These are phyloP conservation scores for Odontarrhena argentea DNA, from an alignment of 345 rosid genomes.

Conservation along the genomic window DNA sequence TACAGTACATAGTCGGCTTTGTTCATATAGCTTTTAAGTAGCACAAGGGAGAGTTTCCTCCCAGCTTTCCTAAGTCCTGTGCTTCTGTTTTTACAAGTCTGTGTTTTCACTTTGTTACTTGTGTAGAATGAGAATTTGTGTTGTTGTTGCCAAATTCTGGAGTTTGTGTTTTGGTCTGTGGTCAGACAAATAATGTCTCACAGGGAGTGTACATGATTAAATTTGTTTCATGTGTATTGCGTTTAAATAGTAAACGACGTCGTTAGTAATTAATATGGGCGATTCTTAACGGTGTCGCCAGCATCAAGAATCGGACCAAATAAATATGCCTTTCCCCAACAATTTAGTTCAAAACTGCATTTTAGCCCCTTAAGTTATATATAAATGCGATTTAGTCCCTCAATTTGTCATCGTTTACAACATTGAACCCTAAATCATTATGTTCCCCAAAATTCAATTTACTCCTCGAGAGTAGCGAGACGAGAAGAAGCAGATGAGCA, in stretches of 20 bases:
- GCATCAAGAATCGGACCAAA: constrained; percentile 15
- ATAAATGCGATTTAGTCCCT: constrained; percentile 16
- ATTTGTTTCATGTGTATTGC: background rate
- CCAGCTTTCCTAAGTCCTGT: background rate
- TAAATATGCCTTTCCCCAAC: background rate
- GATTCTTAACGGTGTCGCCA: background rate
- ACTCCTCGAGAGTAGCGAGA: constrained; percentile 37
- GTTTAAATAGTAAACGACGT: background rate
- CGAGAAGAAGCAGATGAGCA: constrained; percentile 36
- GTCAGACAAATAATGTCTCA: constrained; percentile 16
- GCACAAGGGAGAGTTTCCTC: constrained; percentile 23
- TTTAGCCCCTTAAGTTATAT: background rate
- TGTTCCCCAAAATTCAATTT: constrained; percentile 19
- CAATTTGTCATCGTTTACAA: background rate
- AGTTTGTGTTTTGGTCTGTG: constrained; percentile 19
- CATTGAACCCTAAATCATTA: constrained; percentile 27
- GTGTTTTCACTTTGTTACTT: constrained; percentile 25
- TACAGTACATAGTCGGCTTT: constrained; percentile 33
- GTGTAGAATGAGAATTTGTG: constrained; percentile 18
- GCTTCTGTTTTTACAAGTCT: constrained; percentile 10
- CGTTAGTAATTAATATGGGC: no score
- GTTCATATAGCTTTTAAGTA: constrained; percentile 29
- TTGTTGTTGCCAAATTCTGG: constrained; percentile 23
- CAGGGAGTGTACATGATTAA: constrained; percentile 22
- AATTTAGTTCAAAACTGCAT: background rate